Percentiles rank a stretch among this genome's conserved stretches.
Conservation (phyloP, 2,329 filamentous ascomycete species). For the Grosmannia clavigera region DNA sequence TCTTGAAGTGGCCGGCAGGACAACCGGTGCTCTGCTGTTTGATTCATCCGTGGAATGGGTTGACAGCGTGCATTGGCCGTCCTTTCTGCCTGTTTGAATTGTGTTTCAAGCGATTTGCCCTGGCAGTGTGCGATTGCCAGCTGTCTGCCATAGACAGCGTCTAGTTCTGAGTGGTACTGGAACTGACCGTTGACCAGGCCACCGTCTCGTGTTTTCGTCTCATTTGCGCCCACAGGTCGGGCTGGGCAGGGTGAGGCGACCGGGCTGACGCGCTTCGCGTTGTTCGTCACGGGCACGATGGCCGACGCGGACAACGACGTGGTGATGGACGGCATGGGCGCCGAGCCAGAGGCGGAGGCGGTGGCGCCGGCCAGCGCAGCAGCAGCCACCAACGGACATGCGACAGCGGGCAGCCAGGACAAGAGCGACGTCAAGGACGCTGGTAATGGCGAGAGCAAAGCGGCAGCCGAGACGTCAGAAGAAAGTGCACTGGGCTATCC, state of each 20-base stretch:
- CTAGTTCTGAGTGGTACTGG: neutral
- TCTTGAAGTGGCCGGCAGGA: neutral
- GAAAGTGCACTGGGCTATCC: constrained; percentile 22
- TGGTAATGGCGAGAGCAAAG: neutral
- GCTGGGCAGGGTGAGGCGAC: neutral
- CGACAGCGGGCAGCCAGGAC: neutral
- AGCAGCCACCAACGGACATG: neutral
- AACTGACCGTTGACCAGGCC: neutral
- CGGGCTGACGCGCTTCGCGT: constrained; percentile 2
- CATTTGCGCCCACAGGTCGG: too few species aligned
- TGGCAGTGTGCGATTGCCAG: too few species aligned
- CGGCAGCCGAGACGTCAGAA: constrained; percentile 3
- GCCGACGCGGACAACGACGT: constrained; percentile 11
- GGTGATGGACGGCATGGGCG: constrained; percentile 13
- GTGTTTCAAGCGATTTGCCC: too few species aligned
- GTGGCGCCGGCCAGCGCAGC: neutral
- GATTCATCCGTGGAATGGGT: neutral
- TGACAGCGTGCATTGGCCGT: too few species aligned
- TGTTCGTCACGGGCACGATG: neutral
- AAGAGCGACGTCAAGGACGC: neutral
- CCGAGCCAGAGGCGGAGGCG: neutral
- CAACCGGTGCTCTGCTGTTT: neutral
- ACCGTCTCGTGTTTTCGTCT: neutral
- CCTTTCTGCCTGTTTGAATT: too few species aligned
- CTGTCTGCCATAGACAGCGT: too few species aligned